Evolutionary conservation across 257 asterid genomes (phyloP).

Genomic region (Solanum chaucha): DNA sequence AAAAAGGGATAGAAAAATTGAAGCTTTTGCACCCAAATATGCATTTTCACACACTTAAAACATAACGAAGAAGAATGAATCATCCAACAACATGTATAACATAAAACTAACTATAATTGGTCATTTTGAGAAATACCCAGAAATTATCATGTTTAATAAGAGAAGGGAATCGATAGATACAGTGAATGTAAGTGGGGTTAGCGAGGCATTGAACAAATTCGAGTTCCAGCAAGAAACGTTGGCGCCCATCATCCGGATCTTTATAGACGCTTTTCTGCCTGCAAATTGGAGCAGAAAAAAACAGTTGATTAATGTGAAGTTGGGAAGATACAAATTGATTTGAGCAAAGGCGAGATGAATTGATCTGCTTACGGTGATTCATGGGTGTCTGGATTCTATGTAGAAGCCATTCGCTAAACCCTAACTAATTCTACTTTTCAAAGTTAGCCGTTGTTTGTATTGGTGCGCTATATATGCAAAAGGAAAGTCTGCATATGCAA

Average conservation of each 20-base stretch:
- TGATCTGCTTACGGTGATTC: constrained; percentile 36
- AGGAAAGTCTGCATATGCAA: too few species aligned
- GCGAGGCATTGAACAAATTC: constrained; percentile 90
- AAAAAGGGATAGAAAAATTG: background rate
- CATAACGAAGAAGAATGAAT: background rate
- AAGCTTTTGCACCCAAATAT: background rate
- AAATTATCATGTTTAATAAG: background rate
- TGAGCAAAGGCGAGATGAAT: background rate
- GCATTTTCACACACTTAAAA: background rate
- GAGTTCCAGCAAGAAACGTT: constrained; percentile 83
- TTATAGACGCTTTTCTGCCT: constrained; percentile 50
- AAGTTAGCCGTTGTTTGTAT: background rate
- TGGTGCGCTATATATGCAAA: background rate
- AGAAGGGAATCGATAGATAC: constrained; percentile 1
- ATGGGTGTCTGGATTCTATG: constrained; percentile 25
- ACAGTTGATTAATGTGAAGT: background rate
- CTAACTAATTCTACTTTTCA: background rate
- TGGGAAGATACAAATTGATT: background rate
- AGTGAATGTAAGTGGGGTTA: constrained; percentile 87
- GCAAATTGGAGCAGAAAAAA: background rate
- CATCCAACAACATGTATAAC: background rate
- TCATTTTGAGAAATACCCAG: background rate
- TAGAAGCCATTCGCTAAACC: constrained; percentile 6
- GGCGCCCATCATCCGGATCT: constrained; percentile 97
- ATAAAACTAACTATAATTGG: background rate